These are phyloP conservation scores for Mrakia gelida DNA, from an alignment of 768 basidiomycete species.

Conservation along the genomic window DNA sequence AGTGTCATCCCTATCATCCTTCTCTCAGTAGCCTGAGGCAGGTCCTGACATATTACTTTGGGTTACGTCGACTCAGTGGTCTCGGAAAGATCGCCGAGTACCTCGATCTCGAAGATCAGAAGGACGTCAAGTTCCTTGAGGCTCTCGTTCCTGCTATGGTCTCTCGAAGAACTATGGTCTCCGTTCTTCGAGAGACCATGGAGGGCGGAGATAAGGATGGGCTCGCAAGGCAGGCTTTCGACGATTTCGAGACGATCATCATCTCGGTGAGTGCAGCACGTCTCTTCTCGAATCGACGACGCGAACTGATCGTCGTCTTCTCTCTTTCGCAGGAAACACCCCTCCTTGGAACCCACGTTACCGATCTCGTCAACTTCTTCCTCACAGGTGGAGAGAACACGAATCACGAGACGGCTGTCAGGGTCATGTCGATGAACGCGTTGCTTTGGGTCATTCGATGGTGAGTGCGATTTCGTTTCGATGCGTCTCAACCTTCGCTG, in stretches of 20 bases:
- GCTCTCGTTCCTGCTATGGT: constrained; percentile 80
- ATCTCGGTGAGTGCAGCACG: constrained; percentile 62
- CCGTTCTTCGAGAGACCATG: constrained; percentile 78
- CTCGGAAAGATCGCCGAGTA: constrained; percentile 90
- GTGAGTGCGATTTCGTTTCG: constrained; percentile 48
- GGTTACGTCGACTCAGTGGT: constrained; percentile 44
- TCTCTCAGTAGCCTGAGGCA: too few relatives aligned
- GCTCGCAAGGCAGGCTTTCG: constrained; percentile 76
- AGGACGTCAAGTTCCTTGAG: constrained; percentile 83
- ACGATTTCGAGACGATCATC: constrained; percentile 90
- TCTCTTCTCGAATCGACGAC: background rate
- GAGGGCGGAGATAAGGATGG: constrained; percentile 71
- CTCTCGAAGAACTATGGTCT: constrained; percentile 78
- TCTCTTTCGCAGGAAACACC: constrained; percentile 71
- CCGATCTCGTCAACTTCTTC: constrained; percentile 82
- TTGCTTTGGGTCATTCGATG: constrained; percentile 97
- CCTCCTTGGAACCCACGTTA: constrained; percentile 78
- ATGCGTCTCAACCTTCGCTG: background rate
- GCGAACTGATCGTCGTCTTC: background rate
- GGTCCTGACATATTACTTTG: too few relatives aligned
- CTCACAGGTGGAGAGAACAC: constrained; percentile 75
- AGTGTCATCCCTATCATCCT: constrained; percentile 34
- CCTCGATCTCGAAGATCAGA: constrained; percentile 80
- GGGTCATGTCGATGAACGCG: constrained; percentile 84
- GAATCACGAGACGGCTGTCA: constrained; percentile 67